phyloP scores from a whole-genome alignment of 225 moss, liverwort and hornwort genomes.

The Climacium dendroides region DNA sequence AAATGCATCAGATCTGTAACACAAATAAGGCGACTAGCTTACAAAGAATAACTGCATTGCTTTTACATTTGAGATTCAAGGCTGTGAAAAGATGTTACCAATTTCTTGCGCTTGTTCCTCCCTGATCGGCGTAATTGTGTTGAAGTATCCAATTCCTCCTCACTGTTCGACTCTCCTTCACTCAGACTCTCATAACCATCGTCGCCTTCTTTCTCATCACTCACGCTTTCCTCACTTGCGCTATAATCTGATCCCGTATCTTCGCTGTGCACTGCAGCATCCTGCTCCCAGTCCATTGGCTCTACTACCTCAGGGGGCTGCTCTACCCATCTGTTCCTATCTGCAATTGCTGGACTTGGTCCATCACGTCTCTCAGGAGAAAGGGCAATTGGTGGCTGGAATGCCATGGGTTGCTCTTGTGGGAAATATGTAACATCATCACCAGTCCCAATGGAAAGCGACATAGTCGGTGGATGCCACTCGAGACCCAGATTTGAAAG shows the following conservation, averaged over 20 bases:
- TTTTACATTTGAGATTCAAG: neutral
- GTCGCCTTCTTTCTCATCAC: conserved; percentile 39
- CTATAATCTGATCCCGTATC: conserved; percentile 98
- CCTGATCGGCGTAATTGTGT: conserved; percentile 73
- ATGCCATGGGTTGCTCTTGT: conserved; percentile 52
- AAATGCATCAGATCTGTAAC: neutral
- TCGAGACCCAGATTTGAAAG: conserved; percentile 80
- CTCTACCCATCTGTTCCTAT: conserved; percentile 82
- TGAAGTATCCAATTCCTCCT: conserved; percentile 53
- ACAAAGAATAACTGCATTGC: neutral
- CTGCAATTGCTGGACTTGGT: conserved; percentile 27
- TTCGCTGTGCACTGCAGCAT: conserved; percentile 63
- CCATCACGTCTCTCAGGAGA: conserved; percentile 64
- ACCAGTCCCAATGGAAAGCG: conserved; percentile 63
- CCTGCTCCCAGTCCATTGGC: conserved; percentile 97
- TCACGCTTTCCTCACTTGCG: conserved; percentile 74
- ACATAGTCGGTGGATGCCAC: conserved; percentile 73
- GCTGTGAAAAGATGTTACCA: conserved; percentile 1
- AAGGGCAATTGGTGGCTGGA: conserved; percentile 46
- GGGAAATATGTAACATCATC: conserved; percentile 81
- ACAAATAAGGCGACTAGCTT: neutral
- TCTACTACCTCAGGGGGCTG: conserved; percentile 84
- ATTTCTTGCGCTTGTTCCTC: conserved; percentile 84
- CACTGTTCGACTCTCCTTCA: conserved; percentile 65
- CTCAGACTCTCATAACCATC: conserved; percentile 49